Evolutionary conservation across 306 rosid species (phyloP), one percentile per base, ranked within the genome.

Genomic region (Cicer chorassanicum): DNA sequence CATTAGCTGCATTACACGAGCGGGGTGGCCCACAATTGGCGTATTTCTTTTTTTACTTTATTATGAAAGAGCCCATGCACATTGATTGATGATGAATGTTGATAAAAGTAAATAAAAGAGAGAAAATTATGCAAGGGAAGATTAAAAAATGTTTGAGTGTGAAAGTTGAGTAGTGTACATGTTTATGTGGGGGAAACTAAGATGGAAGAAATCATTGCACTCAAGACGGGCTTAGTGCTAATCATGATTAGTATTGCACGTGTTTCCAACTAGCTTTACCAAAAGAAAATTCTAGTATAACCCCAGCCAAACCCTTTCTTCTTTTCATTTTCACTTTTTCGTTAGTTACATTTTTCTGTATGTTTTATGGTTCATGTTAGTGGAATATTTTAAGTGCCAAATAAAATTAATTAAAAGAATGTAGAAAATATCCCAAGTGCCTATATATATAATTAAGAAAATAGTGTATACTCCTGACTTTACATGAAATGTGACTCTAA

Each of bases 161-260:
- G 83, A 68, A 69, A 50, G 73, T 68, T 76, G 68, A 54, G 36
- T 54, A 70, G 12, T 4, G 48, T 59, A 59, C 65, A 44, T 82
- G 87, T 75, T 53, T 29, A 8, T 72, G 87, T 80, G 86, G 73
- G 88, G 84, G 83, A 42, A 76, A 61, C 68, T 69, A 57, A 85
- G 86, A 84, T 86, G 90, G 90, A 83, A 62, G 59, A 87, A 80
- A 90, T 90, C 87, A 90, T 92, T 90, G 81, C 86, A 79, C 73
- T 63, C 63, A 81, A 59, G 86, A 74, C 73, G 78, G 81, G 84
- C 57, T 83, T 78, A 85, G 93, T 90, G 99, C 90, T 90, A 82
- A 91, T 80, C 91, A 94, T 94, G 95, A 94, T 94, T 88, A 91
- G 82, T 55, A 73, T 80, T 90, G 83, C 96, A 86, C 95, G 91